These are phyloP conservation scores for Eucalyptus polybractea DNA, from an alignment of 345 rosid species.

Conservation along the genomic window DNA sequence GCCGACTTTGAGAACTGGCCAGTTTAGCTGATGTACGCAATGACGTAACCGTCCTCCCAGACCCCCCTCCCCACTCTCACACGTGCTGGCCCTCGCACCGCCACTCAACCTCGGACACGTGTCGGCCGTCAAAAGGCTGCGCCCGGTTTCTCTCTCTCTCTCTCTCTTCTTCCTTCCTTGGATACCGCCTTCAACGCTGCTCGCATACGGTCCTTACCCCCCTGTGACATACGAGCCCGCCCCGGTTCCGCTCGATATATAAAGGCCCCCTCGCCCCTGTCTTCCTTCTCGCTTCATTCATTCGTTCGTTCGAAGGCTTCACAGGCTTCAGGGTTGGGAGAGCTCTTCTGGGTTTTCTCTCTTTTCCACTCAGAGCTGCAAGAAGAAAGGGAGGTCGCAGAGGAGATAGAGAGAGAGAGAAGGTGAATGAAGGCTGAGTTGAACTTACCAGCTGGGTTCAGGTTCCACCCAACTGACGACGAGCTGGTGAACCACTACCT, in stretches of 20 bases:
- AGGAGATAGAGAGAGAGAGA: not conserved
- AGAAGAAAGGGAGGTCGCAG: not conserved
- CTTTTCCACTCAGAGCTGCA: not conserved
- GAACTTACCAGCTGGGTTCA: conserved; percentile 75
- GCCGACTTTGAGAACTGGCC: not conserved
- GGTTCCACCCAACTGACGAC: conserved; percentile 95
- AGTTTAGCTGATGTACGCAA: not conserved
- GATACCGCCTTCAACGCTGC: not conserved
- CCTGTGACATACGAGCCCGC: not conserved
- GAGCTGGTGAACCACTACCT: conserved; percentile 77
- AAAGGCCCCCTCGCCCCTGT: not conserved
- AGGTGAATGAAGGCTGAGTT: conserved; percentile 9
- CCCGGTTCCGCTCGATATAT: not conserved
- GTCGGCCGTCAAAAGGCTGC: not conserved
- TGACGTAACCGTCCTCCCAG: not conserved
- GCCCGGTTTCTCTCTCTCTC: not conserved
- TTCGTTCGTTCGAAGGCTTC: not conserved
- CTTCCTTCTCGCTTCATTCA: not conserved
- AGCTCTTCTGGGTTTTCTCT: not conserved
- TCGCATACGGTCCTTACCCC: not conserved
- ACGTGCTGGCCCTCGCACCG: not conserved
- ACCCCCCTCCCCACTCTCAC: not conserved
- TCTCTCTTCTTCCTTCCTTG: not conserved
- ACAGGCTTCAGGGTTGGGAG: not conserved
- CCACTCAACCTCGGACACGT: not conserved